Base-by-base conservation (phyloP, 768 basidiomycete genomes). In the Pluteus cervinus region DNA sequence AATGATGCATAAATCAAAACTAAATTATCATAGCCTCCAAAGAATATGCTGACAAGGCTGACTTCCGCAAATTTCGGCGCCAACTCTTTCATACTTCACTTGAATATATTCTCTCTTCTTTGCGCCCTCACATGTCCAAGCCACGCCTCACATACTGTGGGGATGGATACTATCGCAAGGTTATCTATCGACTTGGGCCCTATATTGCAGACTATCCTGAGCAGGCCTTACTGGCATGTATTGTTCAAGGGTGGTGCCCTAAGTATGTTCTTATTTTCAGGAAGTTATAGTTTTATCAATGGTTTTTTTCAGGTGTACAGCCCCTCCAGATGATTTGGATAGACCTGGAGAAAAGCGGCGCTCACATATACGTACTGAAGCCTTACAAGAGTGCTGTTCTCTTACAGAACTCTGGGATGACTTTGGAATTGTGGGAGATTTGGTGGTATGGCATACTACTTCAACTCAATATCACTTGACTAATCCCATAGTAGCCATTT, bases 191-290 rank as follows among this genome's bases (percentile, higher is more conserved):
- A 2, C 45, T 67, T 12, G 56, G 51, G 9, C 52, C 58, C 1
- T 65, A 58, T 34, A 63, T 65, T 33, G 57, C 57, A 0, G 57
- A 67, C 34, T 65, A 67, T 28, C 63, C 62, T 0, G 61, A 65
- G 42, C 60, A 65, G 37, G 55, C 50, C 4, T 38, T 53, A 4
- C 40, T 64, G 1, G 43, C 61, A 1, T 49, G 58, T 21, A 47
- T 60, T 22, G 58, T 66, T 2, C 54, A 59, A 29, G 49, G 51
- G 2, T 65, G 60, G 62, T 67, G 48, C 28, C 43, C 49, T 21
- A 46, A 42, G 40, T 39, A 33, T 3, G 36, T 46, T 5, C 20
- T 7, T 26, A 15, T 25, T 4, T 20, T 14, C 30, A 15, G 21
- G 33, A 49, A 17, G 5, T 44, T n/a, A 28, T 29, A 35, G 29